Conservation (phyloP, 306 rosid genomes). For the Adenanthera pavonina region DNA sequence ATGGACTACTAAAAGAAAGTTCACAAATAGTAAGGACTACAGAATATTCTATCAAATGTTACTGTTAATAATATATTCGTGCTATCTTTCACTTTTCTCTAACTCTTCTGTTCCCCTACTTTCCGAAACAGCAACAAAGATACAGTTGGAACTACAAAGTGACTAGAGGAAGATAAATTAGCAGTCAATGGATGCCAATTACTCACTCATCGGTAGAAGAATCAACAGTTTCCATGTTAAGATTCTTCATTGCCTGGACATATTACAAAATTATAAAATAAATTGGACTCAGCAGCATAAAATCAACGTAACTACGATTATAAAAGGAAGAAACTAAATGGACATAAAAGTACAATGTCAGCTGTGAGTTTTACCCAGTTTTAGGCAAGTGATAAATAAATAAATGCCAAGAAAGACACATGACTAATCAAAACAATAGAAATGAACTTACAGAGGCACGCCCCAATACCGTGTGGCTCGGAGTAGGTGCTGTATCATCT, state of each 20-base stretch:
- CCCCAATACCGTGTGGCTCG: constrained; percentile 57
- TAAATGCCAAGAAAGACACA: constrained; percentile 26
- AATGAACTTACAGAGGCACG: constrained; percentile 74
- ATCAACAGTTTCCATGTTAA: constrained; percentile 82
- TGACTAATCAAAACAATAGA: constrained; percentile 13
- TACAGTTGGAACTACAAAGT: constrained; percentile 17
- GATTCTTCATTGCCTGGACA: constrained; percentile 88
- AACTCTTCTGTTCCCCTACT: background rate
- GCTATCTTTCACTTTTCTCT: background rate
- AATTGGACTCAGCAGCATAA: constrained; percentile 18
- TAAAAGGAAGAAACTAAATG: constrained; percentile 28
- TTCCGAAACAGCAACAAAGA: background rate
- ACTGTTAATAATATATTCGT: background rate
- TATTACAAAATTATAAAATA: constrained; percentile 20
- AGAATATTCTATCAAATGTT: background rate
- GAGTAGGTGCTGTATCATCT: constrained; percentile 51
- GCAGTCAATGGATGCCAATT: constrained; percentile 40
- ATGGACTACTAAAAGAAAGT: background rate
- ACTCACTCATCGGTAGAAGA: constrained; percentile 73
- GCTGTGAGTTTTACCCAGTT: constrained; percentile 16
- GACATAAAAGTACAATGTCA: constrained; percentile 20
- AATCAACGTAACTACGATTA: constrained; percentile 12
- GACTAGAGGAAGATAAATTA: constrained; percentile 23
- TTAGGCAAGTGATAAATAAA: constrained; percentile 34
- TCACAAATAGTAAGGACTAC: background rate